phyloP scores from a whole-genome alignment of 306 rosid species.

The Amphicarpaea edgeworthii region DNA sequence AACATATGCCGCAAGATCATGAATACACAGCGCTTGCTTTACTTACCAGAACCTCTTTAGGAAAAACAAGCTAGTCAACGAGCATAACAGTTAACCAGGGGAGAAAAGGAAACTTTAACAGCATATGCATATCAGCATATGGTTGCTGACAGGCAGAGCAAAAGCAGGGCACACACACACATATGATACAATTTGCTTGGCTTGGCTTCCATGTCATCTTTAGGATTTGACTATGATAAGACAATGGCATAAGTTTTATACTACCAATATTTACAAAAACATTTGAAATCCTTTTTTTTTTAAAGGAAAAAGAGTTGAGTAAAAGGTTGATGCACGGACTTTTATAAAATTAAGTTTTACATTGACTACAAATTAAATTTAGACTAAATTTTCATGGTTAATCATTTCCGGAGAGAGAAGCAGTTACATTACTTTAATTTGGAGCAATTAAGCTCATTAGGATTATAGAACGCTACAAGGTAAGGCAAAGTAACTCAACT shows the following conservation, averaged over 20 bases:
- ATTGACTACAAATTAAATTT: slow-evolving; percentile 10
- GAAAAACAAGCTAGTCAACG: not conserved
- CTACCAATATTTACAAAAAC: not conserved
- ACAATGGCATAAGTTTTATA: not conserved
- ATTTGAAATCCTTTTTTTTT: not conserved
- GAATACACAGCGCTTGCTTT: slow-evolving; percentile 19
- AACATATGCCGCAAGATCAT: slow-evolving; percentile 28
- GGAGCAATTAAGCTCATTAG: slow-evolving; percentile 7
- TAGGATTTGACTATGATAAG: not conserved
- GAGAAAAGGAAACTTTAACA: not conserved
- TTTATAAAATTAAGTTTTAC: no score
- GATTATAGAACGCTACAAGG: not conserved
- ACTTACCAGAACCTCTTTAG: not conserved
- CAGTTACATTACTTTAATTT: slow-evolving; percentile 10
- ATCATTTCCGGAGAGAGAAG: not conserved
- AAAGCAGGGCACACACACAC: not conserved
- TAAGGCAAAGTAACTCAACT: slow-evolving; percentile 4
- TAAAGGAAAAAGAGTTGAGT: no score
- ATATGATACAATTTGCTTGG: not conserved
- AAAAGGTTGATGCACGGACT: no score
- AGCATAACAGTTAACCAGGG: not conserved
- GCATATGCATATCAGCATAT: not conserved
- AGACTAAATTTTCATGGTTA: slow-evolving; percentile 10
- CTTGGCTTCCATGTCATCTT: not conserved
- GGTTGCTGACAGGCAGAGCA: not conserved